Conservation (phyloP, 2,329 filamentous ascomycete genomes). For the Pseudogymnoascus sp. region DNA sequence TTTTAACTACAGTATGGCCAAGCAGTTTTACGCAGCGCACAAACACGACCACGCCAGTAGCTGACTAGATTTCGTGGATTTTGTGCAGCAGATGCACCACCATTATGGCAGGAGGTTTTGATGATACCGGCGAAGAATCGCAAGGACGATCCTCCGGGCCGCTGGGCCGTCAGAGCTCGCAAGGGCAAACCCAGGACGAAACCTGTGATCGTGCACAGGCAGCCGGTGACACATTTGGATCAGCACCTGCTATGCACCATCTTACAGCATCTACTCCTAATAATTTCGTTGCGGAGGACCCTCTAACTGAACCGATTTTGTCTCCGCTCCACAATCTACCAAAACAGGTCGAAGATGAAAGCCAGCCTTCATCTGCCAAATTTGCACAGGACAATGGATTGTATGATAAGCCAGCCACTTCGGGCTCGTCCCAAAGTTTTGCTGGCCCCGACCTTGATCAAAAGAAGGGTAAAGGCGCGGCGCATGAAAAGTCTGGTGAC, state of each 20-base stretch:
- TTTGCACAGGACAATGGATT: not conserved
- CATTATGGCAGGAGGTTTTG: not conserved
- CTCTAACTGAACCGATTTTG: not conserved
- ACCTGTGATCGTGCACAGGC: not conserved
- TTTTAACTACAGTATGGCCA: not conserved
- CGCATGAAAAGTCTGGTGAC: constrained; percentile 30
- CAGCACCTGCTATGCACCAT: not conserved
- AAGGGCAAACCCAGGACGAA: not conserved
- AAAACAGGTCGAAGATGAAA: not conserved
- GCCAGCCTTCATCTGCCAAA: not conserved
- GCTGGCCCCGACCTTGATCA: constrained; percentile 35
- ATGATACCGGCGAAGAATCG: not conserved
- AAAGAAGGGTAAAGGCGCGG: constrained; percentile 25
- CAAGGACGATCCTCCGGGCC: not conserved
- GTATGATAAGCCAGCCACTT: not conserved
- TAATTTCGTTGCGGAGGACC: not conserved
- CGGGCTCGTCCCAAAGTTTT: not conserved
- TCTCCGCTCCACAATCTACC: not conserved
- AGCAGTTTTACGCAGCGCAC: not conserved
- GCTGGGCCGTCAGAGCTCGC: not conserved
- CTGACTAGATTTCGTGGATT: not conserved
- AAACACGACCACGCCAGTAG: not conserved
- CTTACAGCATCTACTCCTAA: not conserved
- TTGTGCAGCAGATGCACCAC: not conserved
- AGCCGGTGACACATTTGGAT: not conserved